phyloP scores from a whole-genome alignment of 2,329 filamentous ascomycete species.

The Calonectria leucothoes region DNA sequence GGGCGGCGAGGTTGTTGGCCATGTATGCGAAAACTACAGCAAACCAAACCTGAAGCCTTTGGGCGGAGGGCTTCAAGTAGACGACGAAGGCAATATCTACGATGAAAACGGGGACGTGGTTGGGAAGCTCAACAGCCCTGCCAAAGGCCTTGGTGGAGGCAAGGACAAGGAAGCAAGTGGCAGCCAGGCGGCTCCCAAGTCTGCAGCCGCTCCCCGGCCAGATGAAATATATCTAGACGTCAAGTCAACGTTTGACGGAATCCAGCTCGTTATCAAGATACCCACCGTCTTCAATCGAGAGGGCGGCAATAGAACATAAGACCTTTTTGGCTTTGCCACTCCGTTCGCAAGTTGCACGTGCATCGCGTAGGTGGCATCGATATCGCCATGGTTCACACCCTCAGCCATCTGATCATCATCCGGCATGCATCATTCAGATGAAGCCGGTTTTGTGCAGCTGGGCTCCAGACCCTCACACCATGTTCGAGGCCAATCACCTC shows the following conservation, averaged over 20 bases:
- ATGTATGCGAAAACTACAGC: conserved; percentile 71
- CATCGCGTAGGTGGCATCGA: conserved; percentile 11
- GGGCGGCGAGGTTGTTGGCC: conserved; percentile 83
- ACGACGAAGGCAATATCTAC: conserved; percentile 67
- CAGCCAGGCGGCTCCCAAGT: conserved; percentile 38
- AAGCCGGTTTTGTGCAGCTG: conserved; percentile 24
- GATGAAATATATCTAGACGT: conserved; percentile 69
- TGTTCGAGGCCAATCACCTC: background rate
- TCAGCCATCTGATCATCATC: background rate
- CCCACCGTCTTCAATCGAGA: conserved; percentile 63
- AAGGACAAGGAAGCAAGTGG: conserved; percentile 1
- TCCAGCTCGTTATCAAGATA: conserved; percentile 68
- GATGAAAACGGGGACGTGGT: conserved; percentile 68
- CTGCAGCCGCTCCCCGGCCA: conserved; percentile 54
- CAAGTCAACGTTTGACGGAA: conserved; percentile 67
- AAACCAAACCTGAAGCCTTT: conserved; percentile 64
- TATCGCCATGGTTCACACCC: conserved; percentile 3
- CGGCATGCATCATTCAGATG: background rate
- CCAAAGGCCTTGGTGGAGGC: background rate
- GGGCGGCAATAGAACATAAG: conserved; percentile 15
- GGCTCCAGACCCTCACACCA: background rate
- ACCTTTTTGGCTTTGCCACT: background rate
- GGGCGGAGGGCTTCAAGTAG: conserved; percentile 65
- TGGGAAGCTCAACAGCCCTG: conserved; percentile 68
- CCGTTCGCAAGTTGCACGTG: background rate